A percentile compares a stretch with the other conserved stretches of the same genome.
Evolutionary conservation across 139 green algal genomes (phyloP).

Genomic region (Chlorella sp.): DNA sequence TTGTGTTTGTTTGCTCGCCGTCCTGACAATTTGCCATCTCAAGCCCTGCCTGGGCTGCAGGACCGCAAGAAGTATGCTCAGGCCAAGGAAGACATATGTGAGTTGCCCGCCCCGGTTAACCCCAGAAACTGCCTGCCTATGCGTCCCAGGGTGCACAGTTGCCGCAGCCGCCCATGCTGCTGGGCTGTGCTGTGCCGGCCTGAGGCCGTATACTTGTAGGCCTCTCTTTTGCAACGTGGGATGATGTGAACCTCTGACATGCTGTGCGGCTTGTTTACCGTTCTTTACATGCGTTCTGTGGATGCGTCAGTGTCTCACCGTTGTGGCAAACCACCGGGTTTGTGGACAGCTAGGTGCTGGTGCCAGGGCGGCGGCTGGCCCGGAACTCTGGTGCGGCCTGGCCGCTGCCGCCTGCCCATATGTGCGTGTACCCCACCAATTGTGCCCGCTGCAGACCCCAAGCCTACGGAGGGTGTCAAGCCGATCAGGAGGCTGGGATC

Average conservation of each 20-base stretch:
- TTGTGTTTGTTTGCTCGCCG: too few species aligned
- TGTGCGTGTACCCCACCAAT: background rate
- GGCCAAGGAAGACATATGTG: constrained; percentile 37
- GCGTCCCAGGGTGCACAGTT: background rate
- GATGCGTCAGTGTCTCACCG: too few species aligned
- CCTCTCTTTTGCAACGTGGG: too few species aligned
- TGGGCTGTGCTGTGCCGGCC: too few species aligned
- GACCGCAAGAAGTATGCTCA: constrained; percentile 25
- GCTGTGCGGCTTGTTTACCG: too few species aligned
- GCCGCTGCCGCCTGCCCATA: background rate
- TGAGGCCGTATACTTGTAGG: too few species aligned
- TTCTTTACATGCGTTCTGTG: too few species aligned
- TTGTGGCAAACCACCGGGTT: too few species aligned
- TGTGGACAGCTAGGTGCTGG: background rate
- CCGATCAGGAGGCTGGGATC: constrained; percentile 11
- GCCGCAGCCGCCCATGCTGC: too few species aligned
- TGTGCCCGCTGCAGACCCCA: constrained; percentile 4
- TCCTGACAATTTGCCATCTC: too few species aligned
- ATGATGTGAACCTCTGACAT: too few species aligned
- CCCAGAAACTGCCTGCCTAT: background rate
- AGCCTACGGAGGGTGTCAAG: background rate
- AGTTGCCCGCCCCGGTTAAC: background rate
- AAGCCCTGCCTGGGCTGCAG: background rate
- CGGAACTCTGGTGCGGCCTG: background rate
- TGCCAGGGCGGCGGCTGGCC: background rate